Evolutionary conservation across 139 green algal species (phyloP).

Genomic region (Gonium pectorale): DNA sequence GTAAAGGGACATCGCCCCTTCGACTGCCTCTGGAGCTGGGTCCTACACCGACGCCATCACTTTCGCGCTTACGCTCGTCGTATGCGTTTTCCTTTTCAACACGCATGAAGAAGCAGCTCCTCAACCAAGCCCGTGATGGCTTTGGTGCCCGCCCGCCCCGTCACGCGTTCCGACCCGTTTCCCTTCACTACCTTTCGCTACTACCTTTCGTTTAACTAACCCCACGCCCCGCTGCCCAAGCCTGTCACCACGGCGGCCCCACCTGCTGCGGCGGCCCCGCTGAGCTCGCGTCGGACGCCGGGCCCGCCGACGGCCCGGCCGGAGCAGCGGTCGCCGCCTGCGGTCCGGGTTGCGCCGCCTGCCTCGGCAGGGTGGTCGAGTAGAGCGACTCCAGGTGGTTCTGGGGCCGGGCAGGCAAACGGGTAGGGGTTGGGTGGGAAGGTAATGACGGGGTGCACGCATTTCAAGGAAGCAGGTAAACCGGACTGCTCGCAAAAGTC

Average conservation of each 20-base stretch:
- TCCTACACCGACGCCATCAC: too few species aligned
- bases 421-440: not conserved
- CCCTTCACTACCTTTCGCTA: not conserved
- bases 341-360: not conserved
- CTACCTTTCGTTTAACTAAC: not conserved
- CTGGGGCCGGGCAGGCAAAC: not conserved
- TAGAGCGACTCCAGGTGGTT: slow-evolving; percentile 12
- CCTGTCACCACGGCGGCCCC: not conserved
- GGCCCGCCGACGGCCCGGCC: not conserved
- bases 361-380: not conserved
- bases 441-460: not conserved
- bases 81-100: too few species aligned
- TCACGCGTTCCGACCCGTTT: not conserved
- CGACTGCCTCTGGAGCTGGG: too few species aligned
- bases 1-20: too few species aligned
- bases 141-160: too few species aligned
- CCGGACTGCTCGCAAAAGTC: not conserved
- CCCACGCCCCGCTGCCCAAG: too few species aligned
- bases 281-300: not conserved
- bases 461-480: not conserved
- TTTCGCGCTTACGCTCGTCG: too few species aligned
- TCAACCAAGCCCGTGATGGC: too few species aligned
- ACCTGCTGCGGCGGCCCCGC: not conserved
- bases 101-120: too few species aligned
- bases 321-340: not conserved